These are phyloP conservation scores for Lepidium sativum DNA, from an alignment of 345 rosid genomes.

Conservation along the genomic window DNA sequence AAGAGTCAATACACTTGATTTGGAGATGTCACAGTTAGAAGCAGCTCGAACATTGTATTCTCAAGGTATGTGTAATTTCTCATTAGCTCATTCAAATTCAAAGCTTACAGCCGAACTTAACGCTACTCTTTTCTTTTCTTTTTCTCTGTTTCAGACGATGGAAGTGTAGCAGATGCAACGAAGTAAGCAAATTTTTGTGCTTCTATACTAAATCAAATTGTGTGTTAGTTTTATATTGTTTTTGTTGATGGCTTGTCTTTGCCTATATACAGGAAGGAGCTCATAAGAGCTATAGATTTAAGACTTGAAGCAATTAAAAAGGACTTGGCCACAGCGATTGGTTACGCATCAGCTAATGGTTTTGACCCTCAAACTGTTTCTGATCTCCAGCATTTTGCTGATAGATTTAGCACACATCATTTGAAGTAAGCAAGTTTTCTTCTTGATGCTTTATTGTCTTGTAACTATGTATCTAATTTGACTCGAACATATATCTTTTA, in stretches of 20 bases:
- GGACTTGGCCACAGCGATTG: constrained; percentile 55
- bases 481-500: background rate
- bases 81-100: background rate
- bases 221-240: background rate
- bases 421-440: constrained; percentile 76
- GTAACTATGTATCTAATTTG: background rate
- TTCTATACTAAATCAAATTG: no score
- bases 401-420: constrained; percentile 64
- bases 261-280: constrained; percentile 63
- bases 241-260: background rate
- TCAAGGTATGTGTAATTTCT: constrained; percentile 38
- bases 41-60: constrained; percentile 70
- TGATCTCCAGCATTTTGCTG: constrained; percentile 67
- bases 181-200: constrained; percentile 38
- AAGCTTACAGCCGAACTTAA: no score
- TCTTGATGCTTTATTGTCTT: background rate
- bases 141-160: constrained; percentile 6
- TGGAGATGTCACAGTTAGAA: constrained; percentile 91
- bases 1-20: constrained; percentile 60
- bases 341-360: constrained; percentile 75
- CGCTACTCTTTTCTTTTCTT: background rate
- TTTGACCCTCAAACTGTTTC: constrained; percentile 55
- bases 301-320: constrained; percentile 67
- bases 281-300: constrained; percentile 84
- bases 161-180: constrained; percentile 35